A percentile compares a stretch with the other conserved stretches of the same genome.
These are phyloP conservation scores for Gaertneriomyces sp. DNA, from an alignment of 192 early-diverging fungal species.

Conservation along the genomic window DNA sequence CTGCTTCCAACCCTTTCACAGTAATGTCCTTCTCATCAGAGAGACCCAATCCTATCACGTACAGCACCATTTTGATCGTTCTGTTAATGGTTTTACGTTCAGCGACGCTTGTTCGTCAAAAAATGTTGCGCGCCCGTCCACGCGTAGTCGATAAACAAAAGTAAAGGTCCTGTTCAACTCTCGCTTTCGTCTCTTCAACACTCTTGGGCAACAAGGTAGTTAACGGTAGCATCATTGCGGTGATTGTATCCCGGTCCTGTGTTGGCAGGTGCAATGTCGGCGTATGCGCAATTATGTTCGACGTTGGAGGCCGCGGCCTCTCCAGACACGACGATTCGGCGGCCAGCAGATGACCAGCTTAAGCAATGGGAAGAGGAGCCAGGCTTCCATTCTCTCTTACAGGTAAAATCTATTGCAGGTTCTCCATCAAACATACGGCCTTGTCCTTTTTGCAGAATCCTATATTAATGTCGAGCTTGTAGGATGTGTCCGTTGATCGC, in stretches of 20 bases:
- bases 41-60: conserved; percentile 86
- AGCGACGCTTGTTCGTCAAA: too few species aligned
- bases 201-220: too few species aligned
- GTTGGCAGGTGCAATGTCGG: conserved; percentile 7
- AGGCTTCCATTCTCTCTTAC: conserved; percentile 67
- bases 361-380: conserved; percentile 69
- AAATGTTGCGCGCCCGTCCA: too few species aligned
- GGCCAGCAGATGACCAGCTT: conserved; percentile 62
- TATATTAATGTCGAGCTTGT: not conserved
- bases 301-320: conserved; percentile 57
- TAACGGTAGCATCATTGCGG: too few species aligned
- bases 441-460: not conserved
- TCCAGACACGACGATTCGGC: conserved; percentile 59
- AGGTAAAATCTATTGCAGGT: conserved; percentile 37
- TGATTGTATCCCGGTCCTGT: too few species aligned
- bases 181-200: too few species aligned
- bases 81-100: too few species aligned
- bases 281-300: conserved; percentile 22
- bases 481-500: conserved; percentile 75
- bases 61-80: conserved; percentile 26
- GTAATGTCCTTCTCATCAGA: conserved; percentile 96
- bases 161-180: too few species aligned
- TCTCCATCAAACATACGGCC: not conserved
- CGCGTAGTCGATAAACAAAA: too few species aligned
- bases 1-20: conserved; percentile 92